Evolutionary conservation across 192 early-diverging fungal species (phyloP).

Genomic region (Thamnidium elegans): DNA sequence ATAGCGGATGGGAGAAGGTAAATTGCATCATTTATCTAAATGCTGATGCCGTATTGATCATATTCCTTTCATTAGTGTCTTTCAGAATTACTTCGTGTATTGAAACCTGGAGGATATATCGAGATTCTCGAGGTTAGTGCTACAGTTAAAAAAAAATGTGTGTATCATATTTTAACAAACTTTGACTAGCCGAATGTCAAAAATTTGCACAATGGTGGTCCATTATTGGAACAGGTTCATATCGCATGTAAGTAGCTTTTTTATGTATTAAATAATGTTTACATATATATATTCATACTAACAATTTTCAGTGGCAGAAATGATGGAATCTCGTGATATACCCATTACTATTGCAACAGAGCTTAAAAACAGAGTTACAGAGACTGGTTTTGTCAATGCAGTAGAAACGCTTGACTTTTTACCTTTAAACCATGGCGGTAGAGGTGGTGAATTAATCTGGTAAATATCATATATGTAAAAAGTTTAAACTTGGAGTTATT

Average conservation of each 20-base stretch:
- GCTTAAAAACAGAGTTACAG: not conserved
- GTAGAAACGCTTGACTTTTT: not conserved
- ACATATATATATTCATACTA: not conserved
- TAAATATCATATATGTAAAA: not conserved
- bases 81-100: constrained; percentile 39
- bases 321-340: not conserved
- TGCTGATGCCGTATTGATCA: not conserved
- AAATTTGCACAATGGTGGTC: not conserved
- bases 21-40: not conserved
- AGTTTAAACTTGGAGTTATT: no score
- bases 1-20: constrained; percentile 7
- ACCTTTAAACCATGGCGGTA: constrained; percentile 13
- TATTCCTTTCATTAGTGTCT: not conserved
- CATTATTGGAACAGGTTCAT: not conserved
- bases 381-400: constrained; percentile 2
- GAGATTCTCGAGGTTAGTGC: constrained; percentile 39
- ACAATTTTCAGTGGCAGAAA: not conserved
- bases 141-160: not conserved
- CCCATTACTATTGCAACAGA: not conserved
- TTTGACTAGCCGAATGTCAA: constrained; percentile 1
- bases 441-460: constrained; percentile 12
- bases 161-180: not conserved
- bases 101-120: constrained; percentile 51
- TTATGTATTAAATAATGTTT: not conserved
- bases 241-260: not conserved